Conservation (phyloP, 1,139 yeast species). For the Pichia sp. region DNA sequence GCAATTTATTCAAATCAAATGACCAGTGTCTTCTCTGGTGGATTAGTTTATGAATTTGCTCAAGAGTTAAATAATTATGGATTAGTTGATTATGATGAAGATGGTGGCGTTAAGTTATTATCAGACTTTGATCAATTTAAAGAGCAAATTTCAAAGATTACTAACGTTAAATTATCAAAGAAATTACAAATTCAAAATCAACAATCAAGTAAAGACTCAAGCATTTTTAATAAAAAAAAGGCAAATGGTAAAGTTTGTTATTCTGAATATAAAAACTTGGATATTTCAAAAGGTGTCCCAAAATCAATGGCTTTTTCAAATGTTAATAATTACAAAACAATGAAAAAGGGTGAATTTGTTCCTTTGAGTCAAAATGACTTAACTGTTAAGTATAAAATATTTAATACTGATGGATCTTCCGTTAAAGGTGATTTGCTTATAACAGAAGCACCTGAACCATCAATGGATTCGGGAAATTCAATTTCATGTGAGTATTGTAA, state of each 20-base stretch:
- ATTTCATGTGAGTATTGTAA: slow-evolving; percentile 13
- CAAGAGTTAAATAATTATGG: slow-evolving; percentile 91
- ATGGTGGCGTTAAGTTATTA: slow-evolving; percentile 51
- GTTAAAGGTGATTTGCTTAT: slow-evolving; percentile 17
- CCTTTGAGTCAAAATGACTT: slow-evolving; percentile 37
- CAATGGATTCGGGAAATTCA: slow-evolving; percentile 15
- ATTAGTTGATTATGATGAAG: slow-evolving; percentile 49
- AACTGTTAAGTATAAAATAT: slow-evolving; percentile 34
- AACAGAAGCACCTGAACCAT: slow-evolving; percentile 18
- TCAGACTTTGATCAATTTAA: slow-evolving; percentile 51
- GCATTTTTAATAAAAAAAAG: slow-evolving; percentile 8
- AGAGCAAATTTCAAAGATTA: slow-evolving; percentile 36
- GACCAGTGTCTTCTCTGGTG: slow-evolving; percentile 84
- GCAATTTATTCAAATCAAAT: slow-evolving; percentile 66
- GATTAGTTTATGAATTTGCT: slow-evolving; percentile 84
- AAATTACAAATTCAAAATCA: slow-evolving; percentile 19
- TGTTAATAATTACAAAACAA: slow-evolving; percentile 41
- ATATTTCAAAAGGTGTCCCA: slow-evolving; percentile 44
- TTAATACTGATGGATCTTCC: slow-evolving; percentile 34
- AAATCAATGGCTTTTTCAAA: slow-evolving; percentile 31
- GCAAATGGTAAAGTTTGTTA: slow-evolving; percentile 19
- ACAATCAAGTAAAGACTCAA: slow-evolving; percentile 4
- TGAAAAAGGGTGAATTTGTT: slow-evolving; percentile 50
- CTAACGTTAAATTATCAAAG: slow-evolving; percentile 23
- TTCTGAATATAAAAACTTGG: slow-evolving; percentile 44